Evolutionary conservation across 2,329 filamentous ascomycete species (phyloP), one percentile per base, ranked within the genome.

Genomic region (Emmonsiellopsis sp.): DNA sequence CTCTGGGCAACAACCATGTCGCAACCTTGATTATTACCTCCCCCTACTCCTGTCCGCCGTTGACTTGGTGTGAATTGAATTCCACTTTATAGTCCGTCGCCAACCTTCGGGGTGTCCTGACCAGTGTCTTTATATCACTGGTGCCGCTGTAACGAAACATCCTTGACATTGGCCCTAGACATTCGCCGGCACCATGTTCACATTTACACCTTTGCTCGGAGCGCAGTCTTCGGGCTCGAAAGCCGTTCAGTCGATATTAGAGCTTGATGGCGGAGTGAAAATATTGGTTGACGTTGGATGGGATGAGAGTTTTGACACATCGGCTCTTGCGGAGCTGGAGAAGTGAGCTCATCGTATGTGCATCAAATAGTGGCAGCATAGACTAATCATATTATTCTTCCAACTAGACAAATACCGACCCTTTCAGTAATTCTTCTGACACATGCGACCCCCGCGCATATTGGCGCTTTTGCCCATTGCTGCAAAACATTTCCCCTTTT

Each of bases 401-500:
- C 26, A 26, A 50, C 34, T 54, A 93, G 89, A 76, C 88, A 94
- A 76, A 83, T 94, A 8, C 88, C 92, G 20, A 95, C 92, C 0
- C 79, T 98, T 43, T 97, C 93, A 2, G 79, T 98, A 62, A 86
- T 98, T 63, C 87, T 98, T 41, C 80, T 98, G 60, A 98, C 93
- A 1, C 93, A 98, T 70, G 88, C 93, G 57, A 98, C 92, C 0
- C 81, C 89, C 50, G 84, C 89, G 50, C 93, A 98, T 73, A 81
- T 98, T 54, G 92, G 89, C 61, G 93, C 93, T 55, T 96, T 89
- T 69, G 91, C 89, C 43, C 91, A 97, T 70, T 96, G 91, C 76
- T 97, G 93, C 83, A 95, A 95, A 71, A 86, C 96, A 70, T 87
- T 97, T 58, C 90, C 93, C 45, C 79, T 89, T 46, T 98, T 98